phyloP scores from a whole-genome alignment of 768 basidiomycete genomes.

The Hygrocybe coccinea region DNA sequence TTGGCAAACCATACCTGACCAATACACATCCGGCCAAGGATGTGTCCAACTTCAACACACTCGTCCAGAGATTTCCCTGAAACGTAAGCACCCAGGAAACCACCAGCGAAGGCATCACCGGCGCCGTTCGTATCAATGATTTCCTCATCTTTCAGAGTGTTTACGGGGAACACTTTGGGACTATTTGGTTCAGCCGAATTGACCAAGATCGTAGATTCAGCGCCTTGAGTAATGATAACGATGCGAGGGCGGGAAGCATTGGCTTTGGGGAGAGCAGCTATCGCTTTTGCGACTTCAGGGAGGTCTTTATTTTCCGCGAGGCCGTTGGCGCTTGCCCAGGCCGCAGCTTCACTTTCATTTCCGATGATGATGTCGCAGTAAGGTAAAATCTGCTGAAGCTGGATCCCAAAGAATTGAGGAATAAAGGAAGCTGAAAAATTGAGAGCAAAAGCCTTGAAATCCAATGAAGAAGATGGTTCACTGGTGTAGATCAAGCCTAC shows the following conservation, averaged over 20 bases:
- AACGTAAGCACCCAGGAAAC: constrained; percentile 83
- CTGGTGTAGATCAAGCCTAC: constrained; percentile 31
- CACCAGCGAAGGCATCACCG: constrained; percentile 96
- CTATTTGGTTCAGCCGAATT: constrained; percentile 50
- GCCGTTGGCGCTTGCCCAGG: constrained; percentile 74
- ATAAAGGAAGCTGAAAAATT: constrained; percentile 99
- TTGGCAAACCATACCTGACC: constrained; percentile 49
- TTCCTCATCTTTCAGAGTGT: constrained; percentile 49
- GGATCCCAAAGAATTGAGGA: constrained; percentile 81
- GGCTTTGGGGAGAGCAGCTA: constrained; percentile 72
- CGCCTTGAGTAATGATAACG: constrained; percentile 89
- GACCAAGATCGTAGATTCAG: constrained; percentile 73
- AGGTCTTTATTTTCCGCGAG: constrained; percentile 64
- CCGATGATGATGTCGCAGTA: constrained; percentile 89
- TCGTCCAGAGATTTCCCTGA: constrained; percentile 74
- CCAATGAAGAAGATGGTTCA: constrained; percentile 6
- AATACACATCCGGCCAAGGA: constrained; percentile 80
- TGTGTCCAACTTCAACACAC: constrained; percentile 80
- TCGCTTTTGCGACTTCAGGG: constrained; percentile 59
- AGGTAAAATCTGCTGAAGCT: constrained; percentile 76
- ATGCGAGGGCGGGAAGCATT: constrained; percentile 72
- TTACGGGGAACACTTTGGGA: constrained; percentile 55
- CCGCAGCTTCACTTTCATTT: constrained; percentile 93
- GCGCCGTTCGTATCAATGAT: constrained; percentile 98
- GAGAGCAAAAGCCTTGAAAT: constrained; percentile 69